These are phyloP conservation scores for Lactarius sp. DNA, from an alignment of 768 basidiomycete genomes.

Conservation along the genomic window DNA sequence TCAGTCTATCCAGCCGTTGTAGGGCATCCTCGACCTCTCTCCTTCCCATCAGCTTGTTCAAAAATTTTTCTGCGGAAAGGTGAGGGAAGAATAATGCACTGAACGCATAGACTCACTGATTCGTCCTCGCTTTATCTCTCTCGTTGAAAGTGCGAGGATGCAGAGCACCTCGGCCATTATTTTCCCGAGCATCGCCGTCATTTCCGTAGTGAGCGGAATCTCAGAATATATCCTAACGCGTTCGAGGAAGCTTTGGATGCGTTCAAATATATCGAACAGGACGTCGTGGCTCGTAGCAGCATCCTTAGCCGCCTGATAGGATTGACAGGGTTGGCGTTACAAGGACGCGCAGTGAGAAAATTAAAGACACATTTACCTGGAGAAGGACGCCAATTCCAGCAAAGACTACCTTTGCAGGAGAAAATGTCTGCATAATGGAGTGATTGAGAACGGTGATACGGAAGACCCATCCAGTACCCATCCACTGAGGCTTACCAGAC, in stretches of 20 bases:
- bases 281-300: too few species aligned
- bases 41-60: not conserved
- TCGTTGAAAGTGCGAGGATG: not conserved
- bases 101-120: not conserved
- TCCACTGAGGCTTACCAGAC: too few species aligned
- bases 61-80: too few species aligned
- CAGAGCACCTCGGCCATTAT: not conserved
- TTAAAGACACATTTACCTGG: too few species aligned
- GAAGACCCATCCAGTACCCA: too few species aligned
- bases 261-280: not conserved
- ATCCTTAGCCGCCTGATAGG: too few species aligned
- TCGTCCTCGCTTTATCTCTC: not conserved
- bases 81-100: not conserved
- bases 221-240: not conserved
- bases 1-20: not conserved
- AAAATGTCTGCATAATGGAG: too few species aligned
- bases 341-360: too few species aligned
- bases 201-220: not conserved
- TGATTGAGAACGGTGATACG: too few species aligned
- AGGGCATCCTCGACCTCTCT: not conserved
- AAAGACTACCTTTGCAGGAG: too few species aligned
- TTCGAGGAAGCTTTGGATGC: not conserved
- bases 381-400: too few species aligned
- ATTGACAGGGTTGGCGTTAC: too few species aligned
- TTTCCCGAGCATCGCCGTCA: not conserved